These are phyloP conservation scores for Petunia hybrid DNA, from an alignment of 305 asterid genomes.

Conservation along the genomic window DNA sequence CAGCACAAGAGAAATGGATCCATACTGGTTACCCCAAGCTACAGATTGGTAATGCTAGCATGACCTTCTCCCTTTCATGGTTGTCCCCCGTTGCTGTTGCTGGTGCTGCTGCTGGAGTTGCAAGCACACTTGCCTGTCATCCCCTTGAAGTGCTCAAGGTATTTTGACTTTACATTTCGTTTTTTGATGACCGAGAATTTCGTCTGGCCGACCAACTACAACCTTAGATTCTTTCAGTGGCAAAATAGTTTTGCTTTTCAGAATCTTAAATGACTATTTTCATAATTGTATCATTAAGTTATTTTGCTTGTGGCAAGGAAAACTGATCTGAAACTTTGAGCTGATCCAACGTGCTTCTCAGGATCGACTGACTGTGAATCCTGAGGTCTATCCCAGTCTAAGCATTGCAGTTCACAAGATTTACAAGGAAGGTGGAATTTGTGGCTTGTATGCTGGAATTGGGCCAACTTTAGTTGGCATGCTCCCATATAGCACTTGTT, in stretches of 20 bases:
- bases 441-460: conserved; percentile 78
- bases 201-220: too few species aligned
- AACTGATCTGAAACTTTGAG: not conserved
- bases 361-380: conserved; percentile 92
- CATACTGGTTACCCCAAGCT: conserved; percentile 50
- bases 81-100: conserved; percentile 91
- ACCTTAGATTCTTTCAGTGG: not conserved
- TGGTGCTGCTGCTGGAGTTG: conserved; percentile 96
- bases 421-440: conserved; percentile 74
- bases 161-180: conserved; percentile 8
- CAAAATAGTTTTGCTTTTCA: conserved; percentile 19
- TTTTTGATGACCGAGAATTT: too few species aligned
- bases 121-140: conserved; percentile 93
- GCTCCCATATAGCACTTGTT: conserved; percentile 98
- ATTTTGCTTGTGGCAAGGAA: conserved; percentile 23
- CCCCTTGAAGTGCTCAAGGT: conserved; percentile 99
- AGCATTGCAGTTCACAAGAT: conserved; percentile 72
- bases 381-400: conserved; percentile 78
- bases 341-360: conserved; percentile 43
- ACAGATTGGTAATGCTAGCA: conserved; percentile 59
- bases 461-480: conserved; percentile 89
- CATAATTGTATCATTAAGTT: conserved; percentile 2
- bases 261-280: not conserved
- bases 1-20: conserved; percentile 71
- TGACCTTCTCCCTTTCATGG: conserved; percentile 72